Percentiles rank a stretch among this genome's conserved stretches.
phyloP scores from a whole-genome alignment of 2,329 filamentous ascomycete genomes.

The Colletotrichum tropicicola region DNA sequence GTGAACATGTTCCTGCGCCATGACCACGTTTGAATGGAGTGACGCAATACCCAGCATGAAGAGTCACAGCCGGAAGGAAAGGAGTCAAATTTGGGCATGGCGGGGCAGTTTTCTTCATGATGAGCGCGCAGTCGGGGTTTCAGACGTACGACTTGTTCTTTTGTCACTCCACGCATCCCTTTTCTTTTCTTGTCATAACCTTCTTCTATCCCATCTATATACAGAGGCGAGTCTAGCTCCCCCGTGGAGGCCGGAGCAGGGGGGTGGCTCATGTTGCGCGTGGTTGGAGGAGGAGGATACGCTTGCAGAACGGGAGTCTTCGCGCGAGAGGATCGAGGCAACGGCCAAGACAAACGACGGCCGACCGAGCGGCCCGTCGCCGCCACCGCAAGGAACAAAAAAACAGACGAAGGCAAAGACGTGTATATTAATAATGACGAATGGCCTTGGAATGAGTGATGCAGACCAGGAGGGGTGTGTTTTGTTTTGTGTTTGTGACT shows the following conservation, averaged over 20 bases:
- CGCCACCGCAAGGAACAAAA: background rate
- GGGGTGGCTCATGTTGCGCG: background rate
- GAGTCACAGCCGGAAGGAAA: slow-evolving; percentile 28
- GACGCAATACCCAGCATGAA: slow-evolving; percentile 29
- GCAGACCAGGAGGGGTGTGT: background rate
- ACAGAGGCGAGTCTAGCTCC: slow-evolving; percentile 7
- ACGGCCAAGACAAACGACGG: background rate
- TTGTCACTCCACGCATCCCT: slow-evolving; percentile 12
- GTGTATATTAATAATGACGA: slow-evolving; percentile 31
- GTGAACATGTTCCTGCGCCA: slow-evolving; percentile 22
- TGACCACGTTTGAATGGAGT: slow-evolving; percentile 31
- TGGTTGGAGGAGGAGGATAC: background rate
- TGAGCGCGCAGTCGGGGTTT: slow-evolving; percentile 6
- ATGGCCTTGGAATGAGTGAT: slow-evolving; percentile 16
- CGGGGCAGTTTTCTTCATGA: slow-evolving; percentile 27
- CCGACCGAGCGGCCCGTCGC: background rate
- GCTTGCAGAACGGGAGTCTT: too few relatives aligned
- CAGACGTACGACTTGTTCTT: background rate
- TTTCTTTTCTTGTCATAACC: slow-evolving; percentile 19
- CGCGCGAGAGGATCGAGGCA: background rate
- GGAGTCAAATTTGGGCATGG: slow-evolving; percentile 30
- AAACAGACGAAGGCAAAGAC: slow-evolving; percentile 1
- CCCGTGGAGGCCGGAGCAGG: background rate
- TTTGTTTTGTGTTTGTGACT: background rate
- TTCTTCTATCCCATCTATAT: slow-evolving; percentile 20